Conservation (phyloP, 2,329 filamentous ascomycete genomes). For the Trichoderma breve region DNA sequence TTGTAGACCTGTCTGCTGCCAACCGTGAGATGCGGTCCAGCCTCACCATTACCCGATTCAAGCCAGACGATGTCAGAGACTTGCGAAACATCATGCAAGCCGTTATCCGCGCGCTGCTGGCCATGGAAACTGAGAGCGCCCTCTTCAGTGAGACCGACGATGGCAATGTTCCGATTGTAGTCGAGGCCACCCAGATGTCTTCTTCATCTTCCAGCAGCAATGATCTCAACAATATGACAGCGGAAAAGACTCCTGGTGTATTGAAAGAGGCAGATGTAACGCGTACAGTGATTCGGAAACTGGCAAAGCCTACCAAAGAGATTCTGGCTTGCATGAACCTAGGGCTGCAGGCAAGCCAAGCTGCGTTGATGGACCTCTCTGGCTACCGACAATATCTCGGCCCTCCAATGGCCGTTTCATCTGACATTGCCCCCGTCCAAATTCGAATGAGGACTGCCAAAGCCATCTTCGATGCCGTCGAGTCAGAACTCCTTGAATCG, state of each 20-base stretch:
- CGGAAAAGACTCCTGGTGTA: constrained; percentile 14
- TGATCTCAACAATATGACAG: neutral
- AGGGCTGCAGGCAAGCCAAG: constrained; percentile 47
- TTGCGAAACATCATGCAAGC: constrained; percentile 56
- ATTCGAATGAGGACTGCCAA: constrained; percentile 43
- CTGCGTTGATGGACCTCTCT: constrained; percentile 53
- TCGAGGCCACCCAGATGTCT: constrained; percentile 11
- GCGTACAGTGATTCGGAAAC: constrained; percentile 28
- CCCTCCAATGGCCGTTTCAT: constrained; percentile 41
- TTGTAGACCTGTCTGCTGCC: constrained; percentile 55
- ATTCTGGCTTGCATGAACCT: constrained; percentile 48
- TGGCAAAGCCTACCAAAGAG: constrained; percentile 47
- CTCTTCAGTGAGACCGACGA: constrained; percentile 37
- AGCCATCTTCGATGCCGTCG: constrained; percentile 46
- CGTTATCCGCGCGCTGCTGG: constrained; percentile 52
- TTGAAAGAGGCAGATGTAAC: constrained; percentile 22
- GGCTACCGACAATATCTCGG: constrained; percentile 49
- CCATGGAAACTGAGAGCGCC: constrained; percentile 48
- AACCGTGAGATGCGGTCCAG: constrained; percentile 57
- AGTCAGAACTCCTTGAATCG: constrained; percentile 47
- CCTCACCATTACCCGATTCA: constrained; percentile 54
- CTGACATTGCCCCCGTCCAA: constrained; percentile 41
- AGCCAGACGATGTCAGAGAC: constrained; percentile 47
- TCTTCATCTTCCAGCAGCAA: constrained; percentile 3
- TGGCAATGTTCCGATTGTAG: constrained; percentile 21